Conservation (phyloP, 176 grass and related monocot genomes). For the Lolium rigidum region DNA sequence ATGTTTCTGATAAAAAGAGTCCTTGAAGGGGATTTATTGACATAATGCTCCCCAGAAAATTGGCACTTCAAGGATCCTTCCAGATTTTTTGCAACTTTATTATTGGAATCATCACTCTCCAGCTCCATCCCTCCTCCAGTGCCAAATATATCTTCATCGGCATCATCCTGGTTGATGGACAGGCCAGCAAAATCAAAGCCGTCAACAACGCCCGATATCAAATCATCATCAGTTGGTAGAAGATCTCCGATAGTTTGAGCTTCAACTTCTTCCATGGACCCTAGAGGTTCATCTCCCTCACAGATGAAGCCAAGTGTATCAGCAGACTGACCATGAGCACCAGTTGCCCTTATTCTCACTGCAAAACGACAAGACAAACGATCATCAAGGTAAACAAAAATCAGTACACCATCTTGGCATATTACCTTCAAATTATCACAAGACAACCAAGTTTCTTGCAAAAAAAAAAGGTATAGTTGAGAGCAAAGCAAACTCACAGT, state of each 20-base stretch:
- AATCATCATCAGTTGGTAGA: constrained; percentile 75
- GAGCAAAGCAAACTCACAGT: constrained; percentile 51
- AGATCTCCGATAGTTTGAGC: constrained; percentile 87
- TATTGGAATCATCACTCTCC: constrained; percentile 55
- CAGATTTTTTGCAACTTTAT: constrained; percentile 34
- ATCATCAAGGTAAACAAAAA: constrained; percentile 2
- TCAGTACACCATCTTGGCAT: no score
- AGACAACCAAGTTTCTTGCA: background rate
- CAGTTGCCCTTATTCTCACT: constrained; percentile 49
- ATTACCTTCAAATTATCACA: background rate
- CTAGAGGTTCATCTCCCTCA: constrained; percentile 60
- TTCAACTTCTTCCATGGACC: constrained; percentile 76
- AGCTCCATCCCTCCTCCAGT: constrained; percentile 79
- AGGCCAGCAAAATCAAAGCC: constrained; percentile 52
- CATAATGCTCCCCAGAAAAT: constrained; percentile 51
- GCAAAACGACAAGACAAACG: constrained; percentile 36
- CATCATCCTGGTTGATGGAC: constrained; percentile 57
- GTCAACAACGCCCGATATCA: constrained; percentile 60
- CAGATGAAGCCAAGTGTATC: constrained; percentile 43
- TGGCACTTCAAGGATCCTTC: constrained; percentile 46
- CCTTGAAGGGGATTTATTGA: constrained; percentile 54
- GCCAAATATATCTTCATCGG: constrained; percentile 82
- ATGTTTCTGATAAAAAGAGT: constrained; percentile 72
- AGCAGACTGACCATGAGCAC: constrained; percentile 48
- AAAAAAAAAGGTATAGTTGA: background rate